These are phyloP conservation scores for Phaeotremella fagi DNA, from an alignment of 768 basidiomycete species.

Conservation along the genomic window DNA sequence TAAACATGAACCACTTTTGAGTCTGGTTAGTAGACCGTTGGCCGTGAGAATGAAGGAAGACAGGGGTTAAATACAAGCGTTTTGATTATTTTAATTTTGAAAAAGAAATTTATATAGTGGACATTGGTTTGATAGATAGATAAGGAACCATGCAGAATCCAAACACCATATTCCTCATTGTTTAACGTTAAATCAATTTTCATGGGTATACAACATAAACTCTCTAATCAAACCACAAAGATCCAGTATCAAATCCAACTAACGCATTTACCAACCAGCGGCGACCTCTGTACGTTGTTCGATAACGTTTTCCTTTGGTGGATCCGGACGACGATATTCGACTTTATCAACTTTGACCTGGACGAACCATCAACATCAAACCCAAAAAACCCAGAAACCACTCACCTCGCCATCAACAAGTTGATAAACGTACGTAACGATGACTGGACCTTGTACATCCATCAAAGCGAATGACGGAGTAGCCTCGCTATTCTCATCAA, in stretches of 20 bases:
- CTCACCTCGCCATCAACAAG: slow-evolving; percentile 82
- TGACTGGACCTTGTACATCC: slow-evolving; percentile 94
- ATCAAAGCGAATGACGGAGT: slow-evolving; percentile 93
- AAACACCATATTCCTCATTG: too few species aligned
- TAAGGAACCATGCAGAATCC: too few species aligned
- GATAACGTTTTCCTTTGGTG: slow-evolving; percentile 12
- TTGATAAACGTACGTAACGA: slow-evolving; percentile 96
- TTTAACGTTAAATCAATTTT: too few species aligned
- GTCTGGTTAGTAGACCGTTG: not conserved
- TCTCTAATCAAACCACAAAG: too few species aligned
- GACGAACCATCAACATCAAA: not conserved
- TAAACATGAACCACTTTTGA: not conserved
- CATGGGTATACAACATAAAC: too few species aligned
- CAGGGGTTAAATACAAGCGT: too few species aligned
- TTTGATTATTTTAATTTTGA: too few species aligned
- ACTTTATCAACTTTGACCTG: slow-evolving; percentile 51
- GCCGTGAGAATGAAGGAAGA: too few species aligned
- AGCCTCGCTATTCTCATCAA: slow-evolving; percentile 58
- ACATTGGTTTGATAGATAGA: too few species aligned
- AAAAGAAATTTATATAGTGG: too few species aligned
- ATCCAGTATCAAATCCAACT: too few species aligned
- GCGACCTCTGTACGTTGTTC: slow-evolving; percentile 20
- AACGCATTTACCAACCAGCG: slow-evolving; percentile 35
- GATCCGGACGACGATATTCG: slow-evolving; percentile 48
- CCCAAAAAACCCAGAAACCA: not conserved